Conservation (phyloP, 2,329 filamentous ascomycete genomes). For the Endoconidiophora polonica region DNA sequence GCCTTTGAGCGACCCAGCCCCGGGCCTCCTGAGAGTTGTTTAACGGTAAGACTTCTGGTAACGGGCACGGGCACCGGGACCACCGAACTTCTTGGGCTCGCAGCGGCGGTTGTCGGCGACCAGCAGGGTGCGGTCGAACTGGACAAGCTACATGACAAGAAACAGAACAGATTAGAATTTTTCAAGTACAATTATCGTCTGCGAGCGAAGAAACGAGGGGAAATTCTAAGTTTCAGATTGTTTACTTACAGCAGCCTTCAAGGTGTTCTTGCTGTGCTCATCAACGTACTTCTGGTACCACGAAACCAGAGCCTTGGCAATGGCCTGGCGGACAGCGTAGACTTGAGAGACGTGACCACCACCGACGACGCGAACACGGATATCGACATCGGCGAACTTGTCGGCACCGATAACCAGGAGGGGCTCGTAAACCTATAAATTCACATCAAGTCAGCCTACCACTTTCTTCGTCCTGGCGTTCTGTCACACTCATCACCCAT, state of each 20-base stretch:
- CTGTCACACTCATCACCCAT: neutral
- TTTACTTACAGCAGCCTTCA: conserved; percentile 24
- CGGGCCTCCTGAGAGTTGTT: conserved; percentile 21
- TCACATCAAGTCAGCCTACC: conserved; percentile 2
- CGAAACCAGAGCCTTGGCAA: conserved; percentile 60
- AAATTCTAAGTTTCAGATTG: neutral
- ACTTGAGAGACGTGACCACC: conserved; percentile 96
- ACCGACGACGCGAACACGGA: conserved; percentile 87
- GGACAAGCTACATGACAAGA: conserved; percentile 39
- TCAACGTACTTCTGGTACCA: conserved; percentile 99
- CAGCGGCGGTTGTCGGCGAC: conserved; percentile 98
- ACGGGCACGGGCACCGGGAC: conserved; percentile 83
- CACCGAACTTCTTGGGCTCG: conserved; percentile 97
- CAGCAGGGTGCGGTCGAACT: conserved; percentile 93
- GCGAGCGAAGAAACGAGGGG: neutral
- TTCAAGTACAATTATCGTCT: neutral
- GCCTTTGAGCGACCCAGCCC: conserved; percentile 13
- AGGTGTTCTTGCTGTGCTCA: conserved; percentile 99
- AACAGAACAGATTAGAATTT: conserved; percentile 51
- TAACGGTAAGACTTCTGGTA: conserved; percentile 99
- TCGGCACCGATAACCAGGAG: conserved; percentile 92
- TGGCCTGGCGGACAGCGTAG: conserved; percentile 97
- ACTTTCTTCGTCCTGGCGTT: neutral
- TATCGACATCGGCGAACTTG: conserved; percentile 94
- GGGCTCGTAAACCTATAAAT: conserved; percentile 77